A percentile compares a stretch with the other conserved stretches of the same genome.
Conservation (phyloP, 2,329 filamentous ascomycete genomes). For the Cladosporium phlei region DNA sequence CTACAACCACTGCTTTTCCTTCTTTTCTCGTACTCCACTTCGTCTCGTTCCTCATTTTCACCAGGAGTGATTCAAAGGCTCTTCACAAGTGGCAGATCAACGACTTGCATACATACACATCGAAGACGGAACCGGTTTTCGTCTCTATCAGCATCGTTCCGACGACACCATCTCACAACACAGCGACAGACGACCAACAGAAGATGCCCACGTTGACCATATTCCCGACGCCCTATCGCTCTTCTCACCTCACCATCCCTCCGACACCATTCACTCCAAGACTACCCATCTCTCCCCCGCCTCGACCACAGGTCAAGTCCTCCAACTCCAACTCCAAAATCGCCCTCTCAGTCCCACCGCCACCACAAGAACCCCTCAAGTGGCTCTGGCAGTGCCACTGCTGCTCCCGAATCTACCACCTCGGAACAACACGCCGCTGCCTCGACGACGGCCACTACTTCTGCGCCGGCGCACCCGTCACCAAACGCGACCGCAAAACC, state of each 20-base stretch:
- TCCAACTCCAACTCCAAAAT: background rate
- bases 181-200: background rate
- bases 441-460: slow-evolving; percentile 52
- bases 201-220: slow-evolving; percentile 32
- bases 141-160: background rate
- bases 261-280: slow-evolving; percentile 37
- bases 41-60: background rate
- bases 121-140: slow-evolving; percentile 6
- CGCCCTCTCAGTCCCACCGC: slow-evolving; percentile 19
- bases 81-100: too few relatives aligned
- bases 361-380: slow-evolving; percentile 32
- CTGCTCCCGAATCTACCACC: slow-evolving; percentile 44
- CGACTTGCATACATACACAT: too few relatives aligned
- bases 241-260: slow-evolving; percentile 41
- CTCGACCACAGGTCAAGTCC: slow-evolving; percentile 10
- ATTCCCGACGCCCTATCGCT: slow-evolving; percentile 38
- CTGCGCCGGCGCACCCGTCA: slow-evolving; percentile 44
- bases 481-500: slow-evolving; percentile 31
- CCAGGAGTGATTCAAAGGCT: slow-evolving; percentile 5
- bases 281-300: slow-evolving; percentile 21
- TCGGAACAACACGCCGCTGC: slow-evolving; percentile 49
- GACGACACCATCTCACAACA: background rate
- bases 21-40: background rate
- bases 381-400: slow-evolving; percentile 54
- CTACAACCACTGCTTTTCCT: background rate